phyloP scores from a whole-genome alignment of 225 moss, liverwort and hornwort genomes.

The Bryum argenteum region DNA sequence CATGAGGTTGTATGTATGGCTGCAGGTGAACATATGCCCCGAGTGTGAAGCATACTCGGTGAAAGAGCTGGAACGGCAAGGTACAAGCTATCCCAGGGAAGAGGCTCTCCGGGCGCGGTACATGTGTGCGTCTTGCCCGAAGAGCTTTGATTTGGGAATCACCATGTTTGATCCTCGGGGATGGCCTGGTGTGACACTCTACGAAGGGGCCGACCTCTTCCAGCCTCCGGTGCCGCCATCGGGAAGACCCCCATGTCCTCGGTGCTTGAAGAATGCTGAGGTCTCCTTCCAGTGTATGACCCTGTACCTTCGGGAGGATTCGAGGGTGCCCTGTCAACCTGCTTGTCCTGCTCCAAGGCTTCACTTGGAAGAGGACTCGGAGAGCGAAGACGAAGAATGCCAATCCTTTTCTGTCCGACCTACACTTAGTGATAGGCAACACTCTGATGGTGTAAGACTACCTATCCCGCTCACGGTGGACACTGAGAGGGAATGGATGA shows the following conservation, averaged over 20 bases:
- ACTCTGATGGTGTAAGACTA: too few species aligned
- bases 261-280: not conserved
- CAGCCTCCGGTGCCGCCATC: not conserved
- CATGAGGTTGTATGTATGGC: too few species aligned
- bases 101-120: constrained; percentile 15
- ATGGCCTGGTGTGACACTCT: not conserved
- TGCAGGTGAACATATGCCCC: constrained; percentile 18
- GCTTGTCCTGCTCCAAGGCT: not conserved
- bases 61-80: not conserved
- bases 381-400: too few species aligned
- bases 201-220: constrained; percentile 3
- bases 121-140: not conserved
- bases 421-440: too few species aligned
- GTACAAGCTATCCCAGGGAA: not conserved
- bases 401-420: too few species aligned
- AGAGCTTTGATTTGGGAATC: not conserved
- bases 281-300: not conserved
- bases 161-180: constrained; percentile 17
- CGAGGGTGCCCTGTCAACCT: not conserved
- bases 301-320: not conserved
- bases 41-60: constrained; percentile 17
- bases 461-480: too few species aligned
- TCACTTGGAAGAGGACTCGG: not conserved
- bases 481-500: too few species aligned
- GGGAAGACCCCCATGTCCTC: constrained; percentile 7